Evolutionary conservation across 1,139 yeast genomes (phyloP).

Genomic region (Keqinozyma sinolaborantium): DNA sequence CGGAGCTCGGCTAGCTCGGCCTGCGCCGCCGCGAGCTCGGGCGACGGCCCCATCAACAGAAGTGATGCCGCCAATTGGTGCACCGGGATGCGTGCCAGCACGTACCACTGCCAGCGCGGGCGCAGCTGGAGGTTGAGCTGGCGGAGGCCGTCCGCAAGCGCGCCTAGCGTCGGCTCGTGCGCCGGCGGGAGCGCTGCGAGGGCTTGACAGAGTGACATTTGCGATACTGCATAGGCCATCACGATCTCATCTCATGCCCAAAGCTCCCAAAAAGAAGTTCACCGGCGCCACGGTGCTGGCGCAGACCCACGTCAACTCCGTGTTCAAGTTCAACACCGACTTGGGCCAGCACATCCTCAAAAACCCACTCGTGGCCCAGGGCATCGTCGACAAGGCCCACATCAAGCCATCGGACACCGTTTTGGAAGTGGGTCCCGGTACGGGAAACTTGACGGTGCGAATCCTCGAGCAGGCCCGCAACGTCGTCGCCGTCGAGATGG

Average conservation of each 20-base stretch:
- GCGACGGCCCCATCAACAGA: no score
- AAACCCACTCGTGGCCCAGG: conserved; percentile 95
- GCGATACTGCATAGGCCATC: not conserved
- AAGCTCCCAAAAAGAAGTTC: conserved; percentile 53
- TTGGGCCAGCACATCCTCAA: conserved; percentile 96
- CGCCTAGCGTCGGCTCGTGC: no score
- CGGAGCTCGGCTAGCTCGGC: no score
- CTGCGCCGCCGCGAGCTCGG: no score
- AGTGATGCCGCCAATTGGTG: no score
- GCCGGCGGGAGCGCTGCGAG: no score
- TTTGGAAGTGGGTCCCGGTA: conserved; percentile 98
- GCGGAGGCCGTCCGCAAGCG: no score
- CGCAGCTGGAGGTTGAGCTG: no score
- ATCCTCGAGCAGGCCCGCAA: conserved; percentile 88
- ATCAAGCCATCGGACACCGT: conserved; percentile 91
- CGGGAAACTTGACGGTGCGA: conserved; percentile 94
- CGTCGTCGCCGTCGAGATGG: conserved; percentile 96
- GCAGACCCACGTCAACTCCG: conserved; percentile 72
- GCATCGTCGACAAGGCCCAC: conserved; percentile 94
- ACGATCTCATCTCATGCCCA: conserved; percentile 36
- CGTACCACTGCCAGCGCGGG: no score
- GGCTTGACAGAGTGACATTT: no score
- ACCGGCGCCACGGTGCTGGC: conserved; percentile 50
- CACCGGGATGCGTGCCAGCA: no score
- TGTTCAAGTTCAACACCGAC: conserved; percentile 93